Base-by-base conservation (phyloP, 2,329 filamentous ascomycete species). In the Diaporthe batatas region DNA sequence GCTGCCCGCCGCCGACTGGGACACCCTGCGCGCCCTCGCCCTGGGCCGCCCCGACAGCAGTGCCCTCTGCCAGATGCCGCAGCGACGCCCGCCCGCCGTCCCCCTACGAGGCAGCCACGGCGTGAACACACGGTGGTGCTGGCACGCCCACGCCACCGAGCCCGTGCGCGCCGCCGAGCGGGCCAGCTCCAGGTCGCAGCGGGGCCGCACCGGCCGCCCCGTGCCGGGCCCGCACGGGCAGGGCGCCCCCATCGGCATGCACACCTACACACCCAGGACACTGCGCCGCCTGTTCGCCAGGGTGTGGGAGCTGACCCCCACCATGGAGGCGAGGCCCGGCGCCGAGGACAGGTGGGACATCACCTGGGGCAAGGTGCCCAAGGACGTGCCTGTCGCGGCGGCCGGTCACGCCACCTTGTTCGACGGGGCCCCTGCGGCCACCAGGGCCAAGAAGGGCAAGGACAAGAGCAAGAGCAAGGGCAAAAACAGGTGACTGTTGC, bases 1-100 rank as follows among this genome's bases (percentile, higher is more conserved):
- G 0, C 72, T 92, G 21, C 83, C 84, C 8, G 80, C 79, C 36
- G 81, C 82, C 23, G 88, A 91, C 77, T 92, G 89, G 89, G 83
- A 91, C 18, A 77, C 85, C 18, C 79, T 92, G n/a, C 80, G 80
- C n/a, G 79, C 80, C 32, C 76, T 92, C 47, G 83, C 83, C 3
- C 75, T 77, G 10, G 89, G 86, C 1, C 80, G 80, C 34, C 83
- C 83, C 12, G 76, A 62, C 67, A 70, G 47, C 47, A 74, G 25
- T 73, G 79, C 83, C 42, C 58, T 68, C 14, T 86, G 84, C 81
- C 76, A 72, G 23, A 75, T 86, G 1, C 85, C 86, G 29, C 54
- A 75, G 1, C 79, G 83, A 42, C 79, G 85, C 36, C 72, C 80
- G 0, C 76, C 82, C 16, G 83, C 80, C 0, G 51, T 23, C 16